Evolutionary conservation across 1,284 basidiomycete species (phyloP).

Genomic region (Wallemia mellicola): DNA sequence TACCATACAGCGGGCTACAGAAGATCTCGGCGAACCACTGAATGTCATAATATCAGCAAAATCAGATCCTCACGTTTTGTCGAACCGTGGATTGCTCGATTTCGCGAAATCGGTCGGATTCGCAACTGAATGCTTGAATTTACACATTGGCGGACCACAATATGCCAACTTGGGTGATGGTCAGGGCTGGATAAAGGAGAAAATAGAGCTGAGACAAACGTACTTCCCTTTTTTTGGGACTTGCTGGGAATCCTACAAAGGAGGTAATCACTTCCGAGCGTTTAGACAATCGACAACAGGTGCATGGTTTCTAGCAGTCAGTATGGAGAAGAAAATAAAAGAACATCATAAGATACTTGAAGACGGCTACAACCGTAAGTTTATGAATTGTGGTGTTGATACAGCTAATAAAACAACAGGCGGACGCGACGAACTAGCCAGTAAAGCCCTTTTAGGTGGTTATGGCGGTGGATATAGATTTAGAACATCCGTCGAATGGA

Average conservation of each 20-base stretch:
- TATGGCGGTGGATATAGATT: neutral
- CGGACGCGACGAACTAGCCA: neutral
- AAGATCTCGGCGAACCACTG: constrained; percentile 47
- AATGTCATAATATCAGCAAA: constrained; percentile 59
- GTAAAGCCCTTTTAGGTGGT: neutral
- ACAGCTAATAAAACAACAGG: neutral
- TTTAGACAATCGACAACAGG: constrained; percentile 44
- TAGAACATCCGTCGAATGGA: constrained; percentile 27
- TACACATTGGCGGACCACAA: neutral
- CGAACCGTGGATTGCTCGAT: neutral
- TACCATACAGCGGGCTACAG: neutral
- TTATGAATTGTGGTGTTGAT: neutral
- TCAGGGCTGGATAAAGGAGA: constrained; percentile 50
- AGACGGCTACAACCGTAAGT: neutral
- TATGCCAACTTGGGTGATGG: constrained; percentile 28
- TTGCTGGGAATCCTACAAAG: constrained; percentile 53
- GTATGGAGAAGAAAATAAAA: neutral
- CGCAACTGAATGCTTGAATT: neutral
- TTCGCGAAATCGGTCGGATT: neutral
- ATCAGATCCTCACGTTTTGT: constrained; percentile 33
- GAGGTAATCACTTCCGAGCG: constrained; percentile 72
- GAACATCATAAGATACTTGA: neutral
- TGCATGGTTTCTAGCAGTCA: constrained; percentile 9
- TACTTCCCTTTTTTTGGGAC: constrained; percentile 47
- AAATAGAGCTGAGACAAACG: constrained; percentile 45